Evolutionary conservation across 1,284 basidiomycete genomes (phyloP).

Genomic region (Earliella scabrosa): DNA sequence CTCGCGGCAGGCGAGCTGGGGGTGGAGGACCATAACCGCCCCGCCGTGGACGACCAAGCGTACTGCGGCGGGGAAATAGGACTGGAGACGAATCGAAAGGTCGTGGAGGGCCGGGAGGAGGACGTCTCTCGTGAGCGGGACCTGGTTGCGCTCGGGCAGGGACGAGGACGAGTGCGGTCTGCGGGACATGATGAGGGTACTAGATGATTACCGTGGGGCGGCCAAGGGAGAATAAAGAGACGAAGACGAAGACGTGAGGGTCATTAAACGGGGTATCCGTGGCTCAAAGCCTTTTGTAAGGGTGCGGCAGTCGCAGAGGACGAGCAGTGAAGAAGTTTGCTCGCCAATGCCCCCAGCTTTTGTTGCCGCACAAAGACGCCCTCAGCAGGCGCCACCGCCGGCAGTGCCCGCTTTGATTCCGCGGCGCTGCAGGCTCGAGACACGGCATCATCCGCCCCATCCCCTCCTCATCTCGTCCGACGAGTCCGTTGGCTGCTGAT

Average conservation of each 20-base stretch:
- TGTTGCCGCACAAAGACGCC: constrained; percentile 9
- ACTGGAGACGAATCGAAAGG: constrained; percentile 50
- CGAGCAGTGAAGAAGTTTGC: background rate
- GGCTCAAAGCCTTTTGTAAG: constrained; percentile 22
- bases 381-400: background rate
- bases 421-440: too few relatives aligned
- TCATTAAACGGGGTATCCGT: constrained; percentile 22
- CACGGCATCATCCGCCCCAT: too few relatives aligned
- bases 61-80: constrained; percentile 50
- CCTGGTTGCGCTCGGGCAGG: constrained; percentile 36
- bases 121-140: constrained; percentile 36
- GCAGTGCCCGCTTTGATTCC: too few relatives aligned
- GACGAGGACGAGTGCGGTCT: constrained; percentile 10
- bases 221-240: background rate
- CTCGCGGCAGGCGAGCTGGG: constrained; percentile 46
- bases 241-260: constrained; percentile 1
- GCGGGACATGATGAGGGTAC: background rate
- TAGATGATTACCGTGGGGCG: background rate
- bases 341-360: too few relatives aligned
- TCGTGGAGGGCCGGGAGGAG: constrained; percentile 51
- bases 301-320: constrained; percentile 7
- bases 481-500: too few relatives aligned
- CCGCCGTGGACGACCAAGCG: constrained; percentile 70
- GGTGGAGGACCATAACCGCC: constrained; percentile 69
- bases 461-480: too few relatives aligned